Conservation (phyloP, 1,284 basidiomycete species). For the Hortiboletus rubellus region DNA sequence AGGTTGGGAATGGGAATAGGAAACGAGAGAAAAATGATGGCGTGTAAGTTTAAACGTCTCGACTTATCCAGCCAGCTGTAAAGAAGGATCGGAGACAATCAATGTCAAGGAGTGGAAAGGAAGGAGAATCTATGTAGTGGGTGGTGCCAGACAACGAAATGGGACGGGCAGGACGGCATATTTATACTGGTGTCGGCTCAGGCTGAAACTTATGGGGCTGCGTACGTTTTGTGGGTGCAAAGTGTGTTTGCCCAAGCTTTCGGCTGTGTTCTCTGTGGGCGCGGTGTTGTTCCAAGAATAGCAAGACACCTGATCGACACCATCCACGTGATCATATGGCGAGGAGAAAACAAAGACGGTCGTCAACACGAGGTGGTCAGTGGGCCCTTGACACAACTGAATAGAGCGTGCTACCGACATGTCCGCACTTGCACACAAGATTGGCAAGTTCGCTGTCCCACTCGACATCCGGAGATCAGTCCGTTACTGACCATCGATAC, state of each 20-base stretch:
- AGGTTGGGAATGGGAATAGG: not conserved
- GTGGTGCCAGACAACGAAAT: slow-evolving; percentile 22
- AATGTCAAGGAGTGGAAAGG: not conserved
- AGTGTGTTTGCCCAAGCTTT: not conserved
- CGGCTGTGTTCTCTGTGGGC: slow-evolving; percentile 10
- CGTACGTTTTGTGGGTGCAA: slow-evolving; percentile 17
- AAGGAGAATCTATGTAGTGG: not conserved
- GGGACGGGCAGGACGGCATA: not conserved
- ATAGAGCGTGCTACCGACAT: slow-evolving; percentile 8
- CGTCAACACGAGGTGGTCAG: slow-evolving; percentile 10
- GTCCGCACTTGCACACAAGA: slow-evolving; percentile 29
- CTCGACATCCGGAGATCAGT: not conserved
- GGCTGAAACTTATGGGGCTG: not conserved
- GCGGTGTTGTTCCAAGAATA: slow-evolving; percentile 14
- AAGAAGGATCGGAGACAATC: slow-evolving; percentile 5
- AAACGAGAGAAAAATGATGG: too few relatives aligned
- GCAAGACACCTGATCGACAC: slow-evolving; percentile 14
- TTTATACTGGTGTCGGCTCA: slow-evolving; percentile 14
- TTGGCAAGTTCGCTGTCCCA: slow-evolving; percentile 21
- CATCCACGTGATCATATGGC: slow-evolving; percentile 16
- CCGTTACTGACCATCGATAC: slow-evolving; percentile 8
- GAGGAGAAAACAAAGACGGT: slow-evolving; percentile 10
- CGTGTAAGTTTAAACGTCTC: too few relatives aligned
- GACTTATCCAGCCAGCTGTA: not conserved
- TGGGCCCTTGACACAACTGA: slow-evolving; percentile 14